Evolutionary conservation across 306 rosid genomes (phyloP), one percentile per base, ranked within the genome.

Genomic region (Quercus cerris): DNA sequence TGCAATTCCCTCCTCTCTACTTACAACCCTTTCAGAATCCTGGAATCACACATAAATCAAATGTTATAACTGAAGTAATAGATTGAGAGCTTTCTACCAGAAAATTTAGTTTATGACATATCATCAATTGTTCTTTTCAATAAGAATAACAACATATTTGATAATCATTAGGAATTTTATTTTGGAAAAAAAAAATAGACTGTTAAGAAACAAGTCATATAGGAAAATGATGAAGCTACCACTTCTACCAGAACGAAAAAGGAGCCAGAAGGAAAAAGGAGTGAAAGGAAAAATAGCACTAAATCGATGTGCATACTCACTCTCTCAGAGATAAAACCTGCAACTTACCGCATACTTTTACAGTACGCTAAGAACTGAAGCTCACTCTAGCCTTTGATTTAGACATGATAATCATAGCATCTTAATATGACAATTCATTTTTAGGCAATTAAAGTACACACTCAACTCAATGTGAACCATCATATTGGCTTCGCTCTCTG

Each of bases 21-120:
- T 95, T 62, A 95, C 99, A 80, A 71, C 90, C 87, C 97, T 90
- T 81, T 93, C 98, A 56, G 93, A 90, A 68, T 91, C 97, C 99
- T 95, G 85, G 55, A 71, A 78, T 56, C 56, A 78, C 28, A 78
- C 56, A 76, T 1, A 41, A 55, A 75, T n/a, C 18, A 74, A 66
- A 27, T 46, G 52, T 71, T 51, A 28, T 51, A 17, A 17, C 56
- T 41, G 70, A 54, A 35, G 22, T 70, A 76, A 30, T 25, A 41
- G 51, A 38, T 44, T 46, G 22, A 66, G 61, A 27, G 70, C 10
- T 63, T 30, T 66, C 44, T 30, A 67, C 38, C 5, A 33, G 52
- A 67, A 67, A 35, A 35, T 19, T 35, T 33, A 19, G 27, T 67
- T 67, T 6, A 67, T 20, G 18, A 3, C 6, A 33, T 4, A 67